Percentiles rank a stretch among this genome's conserved stretches.
These are phyloP conservation scores for Neofusicoccum kwambonambiense DNA, from an alignment of 2,329 filamentous ascomycete species.

Conservation along the genomic window DNA sequence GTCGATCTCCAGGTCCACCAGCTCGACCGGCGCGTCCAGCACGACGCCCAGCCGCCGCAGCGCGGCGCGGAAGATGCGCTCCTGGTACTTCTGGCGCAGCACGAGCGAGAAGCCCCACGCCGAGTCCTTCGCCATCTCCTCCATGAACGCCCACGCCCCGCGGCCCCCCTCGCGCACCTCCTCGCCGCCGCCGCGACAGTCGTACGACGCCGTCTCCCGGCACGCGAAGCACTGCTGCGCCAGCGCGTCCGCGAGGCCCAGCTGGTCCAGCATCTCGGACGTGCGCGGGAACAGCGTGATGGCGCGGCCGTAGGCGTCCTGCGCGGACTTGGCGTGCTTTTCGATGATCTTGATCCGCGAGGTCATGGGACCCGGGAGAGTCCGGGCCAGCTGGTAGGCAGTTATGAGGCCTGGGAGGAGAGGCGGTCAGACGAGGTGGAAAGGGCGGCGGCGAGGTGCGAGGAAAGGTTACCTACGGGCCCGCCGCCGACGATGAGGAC, in stretches of 20 bases:
- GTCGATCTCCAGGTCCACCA: conserved; percentile 35
- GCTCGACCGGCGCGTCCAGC: conserved; percentile 44
- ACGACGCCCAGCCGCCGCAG: conserved; percentile 40
- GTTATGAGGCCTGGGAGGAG: conserved; percentile 35
- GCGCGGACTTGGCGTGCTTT: conserved; percentile 48
- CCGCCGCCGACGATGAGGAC: conserved; percentile 47
- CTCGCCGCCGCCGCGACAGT: conserved; percentile 40
- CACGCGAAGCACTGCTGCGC: conserved; percentile 55
- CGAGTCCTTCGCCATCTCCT: conserved; percentile 51
- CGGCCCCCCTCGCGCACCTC: conserved; percentile 44
- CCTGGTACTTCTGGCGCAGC: conserved; percentile 56
- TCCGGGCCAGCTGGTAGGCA: conserved; percentile 48
- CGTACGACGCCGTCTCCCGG: conserved; percentile 50
- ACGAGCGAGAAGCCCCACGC: conserved; percentile 55
- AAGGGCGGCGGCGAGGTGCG: background rate
- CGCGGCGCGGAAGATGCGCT: conserved; percentile 51
- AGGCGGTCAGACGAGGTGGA: background rate
- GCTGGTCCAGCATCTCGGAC: conserved; percentile 53
- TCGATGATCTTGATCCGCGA: conserved; percentile 48
- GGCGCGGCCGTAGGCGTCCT: conserved; percentile 55
- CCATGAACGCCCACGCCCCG: conserved; percentile 56
- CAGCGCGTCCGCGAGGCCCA: conserved; percentile 50
- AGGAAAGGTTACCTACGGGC: conserved; percentile 42
- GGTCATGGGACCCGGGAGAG: conserved; percentile 39
- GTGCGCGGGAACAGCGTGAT: conserved; percentile 55